phyloP scores from a whole-genome alignment of 768 basidiomycete species.

The Psilocybe tampanensis region DNA sequence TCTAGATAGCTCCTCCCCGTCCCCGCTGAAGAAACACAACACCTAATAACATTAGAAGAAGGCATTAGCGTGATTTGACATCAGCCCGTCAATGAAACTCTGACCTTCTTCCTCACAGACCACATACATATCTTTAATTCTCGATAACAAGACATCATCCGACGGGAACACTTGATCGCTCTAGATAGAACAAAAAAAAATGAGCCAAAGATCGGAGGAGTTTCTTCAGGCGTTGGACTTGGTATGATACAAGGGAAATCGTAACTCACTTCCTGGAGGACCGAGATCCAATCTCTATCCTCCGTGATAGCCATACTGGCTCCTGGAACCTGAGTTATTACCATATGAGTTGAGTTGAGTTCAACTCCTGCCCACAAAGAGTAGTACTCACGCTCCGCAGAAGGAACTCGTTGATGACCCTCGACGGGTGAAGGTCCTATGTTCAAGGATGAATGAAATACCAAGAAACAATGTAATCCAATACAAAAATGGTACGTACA shows the following conservation, averaged over 20 bases:
- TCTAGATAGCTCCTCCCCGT: no score
- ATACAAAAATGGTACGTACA: not conserved
- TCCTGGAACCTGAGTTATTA: not conserved
- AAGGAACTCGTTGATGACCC: constrained; percentile 1
- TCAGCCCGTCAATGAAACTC: no score
- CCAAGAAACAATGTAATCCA: no score
- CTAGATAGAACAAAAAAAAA: not conserved
- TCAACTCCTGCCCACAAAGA: no score
- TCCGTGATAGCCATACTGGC: constrained; percentile 5
- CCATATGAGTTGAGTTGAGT: not conserved
- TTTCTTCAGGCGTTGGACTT: no score
- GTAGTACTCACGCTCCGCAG: not conserved
- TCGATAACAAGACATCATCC: not conserved
- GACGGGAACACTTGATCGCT: not conserved
- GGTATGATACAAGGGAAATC: not conserved
- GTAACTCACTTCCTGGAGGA: not conserved
- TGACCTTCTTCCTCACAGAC: not conserved
- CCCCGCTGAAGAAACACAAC: no score
- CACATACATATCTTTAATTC: not conserved
- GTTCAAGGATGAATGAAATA: no score
- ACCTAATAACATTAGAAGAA: no score
- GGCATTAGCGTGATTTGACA: no score
- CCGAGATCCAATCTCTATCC: constrained; percentile 8
- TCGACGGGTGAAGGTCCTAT: constrained; percentile 3
- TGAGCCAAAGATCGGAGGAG: not conserved